These are phyloP conservation scores for Mollisiaceae sp. DNA, from an alignment of 2,329 filamentous ascomycete species.

Conservation along the genomic window DNA sequence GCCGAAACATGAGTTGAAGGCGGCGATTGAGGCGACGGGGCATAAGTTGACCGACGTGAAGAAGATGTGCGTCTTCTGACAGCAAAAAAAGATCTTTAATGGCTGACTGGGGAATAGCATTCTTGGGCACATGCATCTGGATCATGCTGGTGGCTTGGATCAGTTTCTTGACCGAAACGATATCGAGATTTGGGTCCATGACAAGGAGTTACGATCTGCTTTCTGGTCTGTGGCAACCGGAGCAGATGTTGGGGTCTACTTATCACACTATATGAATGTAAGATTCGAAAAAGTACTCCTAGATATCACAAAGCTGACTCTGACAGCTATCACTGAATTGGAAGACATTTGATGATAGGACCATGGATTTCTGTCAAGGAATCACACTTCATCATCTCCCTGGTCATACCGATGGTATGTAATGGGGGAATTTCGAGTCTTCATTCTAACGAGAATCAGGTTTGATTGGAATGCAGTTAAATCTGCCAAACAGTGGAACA, in stretches of 20 bases:
- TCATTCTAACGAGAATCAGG: conserved; percentile 21
- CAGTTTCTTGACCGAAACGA: conserved; percentile 48
- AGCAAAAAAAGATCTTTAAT: background rate
- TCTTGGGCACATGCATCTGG: conserved; percentile 53
- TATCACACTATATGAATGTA: conserved; percentile 42
- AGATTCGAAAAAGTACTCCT: background rate
- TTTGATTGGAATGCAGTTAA: conserved; percentile 43
- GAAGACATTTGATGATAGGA: conserved; percentile 48
- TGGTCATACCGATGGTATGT: conserved; percentile 37
- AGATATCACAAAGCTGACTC: background rate
- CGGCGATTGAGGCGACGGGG: conserved; percentile 45
- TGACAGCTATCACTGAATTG: conserved; percentile 46
- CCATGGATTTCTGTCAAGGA: conserved; percentile 48
- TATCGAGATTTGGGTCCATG: conserved; percentile 53
- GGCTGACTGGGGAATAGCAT: conserved; percentile 36
- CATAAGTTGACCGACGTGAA: conserved; percentile 52
- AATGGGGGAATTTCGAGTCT: no score
- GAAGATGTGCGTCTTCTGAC: conserved; percentile 42
- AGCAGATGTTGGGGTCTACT: conserved; percentile 48
- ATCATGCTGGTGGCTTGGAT: conserved; percentile 54
- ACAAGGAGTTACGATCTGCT: conserved; percentile 52
- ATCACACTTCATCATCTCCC: conserved; percentile 42
- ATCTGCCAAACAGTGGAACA: conserved; percentile 41
- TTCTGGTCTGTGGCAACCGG: conserved; percentile 51
- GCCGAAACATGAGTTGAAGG: conserved; percentile 36